phyloP scores from a whole-genome alignment of 495 filamentous ascomycete species.

The Talaromyces adpressus region DNA sequence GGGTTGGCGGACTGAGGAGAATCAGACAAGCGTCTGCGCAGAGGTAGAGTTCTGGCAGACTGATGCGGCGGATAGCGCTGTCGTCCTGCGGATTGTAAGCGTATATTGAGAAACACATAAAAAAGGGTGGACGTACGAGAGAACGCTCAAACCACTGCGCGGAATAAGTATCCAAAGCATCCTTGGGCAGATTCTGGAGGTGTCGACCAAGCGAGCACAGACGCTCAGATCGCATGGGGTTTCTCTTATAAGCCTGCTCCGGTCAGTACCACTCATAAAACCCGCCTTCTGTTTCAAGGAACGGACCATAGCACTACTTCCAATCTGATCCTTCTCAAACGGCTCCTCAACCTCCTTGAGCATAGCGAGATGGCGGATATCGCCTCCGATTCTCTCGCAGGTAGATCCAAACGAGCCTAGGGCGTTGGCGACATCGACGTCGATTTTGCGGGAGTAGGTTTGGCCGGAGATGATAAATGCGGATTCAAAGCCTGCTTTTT shows the following conservation, averaged over 20 bases:
- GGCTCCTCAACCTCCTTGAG: constrained; percentile 88
- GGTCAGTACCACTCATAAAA: background rate
- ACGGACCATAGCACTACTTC: constrained; percentile 45
- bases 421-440: constrained; percentile 72
- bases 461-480: constrained; percentile 72
- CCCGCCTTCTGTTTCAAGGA: background rate
- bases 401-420: constrained; percentile 79
- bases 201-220: constrained; percentile 63
- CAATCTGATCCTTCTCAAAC: constrained; percentile 63
- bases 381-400: constrained; percentile 63
- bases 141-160: constrained; percentile 76
- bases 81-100: constrained; percentile 24
- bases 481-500: constrained; percentile 75
- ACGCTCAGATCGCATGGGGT: constrained; percentile 52
- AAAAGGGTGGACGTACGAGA: constrained; percentile 21
- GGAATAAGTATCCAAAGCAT: constrained; percentile 69
- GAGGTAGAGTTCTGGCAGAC: constrained; percentile 54
- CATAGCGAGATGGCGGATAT: constrained; percentile 73
- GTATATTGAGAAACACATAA: background rate
- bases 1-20: background rate
- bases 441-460: constrained; percentile 81
- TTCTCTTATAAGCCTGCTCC: constrained; percentile 72
- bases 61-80: constrained; percentile 52
- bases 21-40: background rate
- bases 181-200: constrained; percentile 54